These are phyloP conservation scores for Acer yangbiense DNA, from an alignment of 345 rosid genomes.

Conservation along the genomic window DNA sequence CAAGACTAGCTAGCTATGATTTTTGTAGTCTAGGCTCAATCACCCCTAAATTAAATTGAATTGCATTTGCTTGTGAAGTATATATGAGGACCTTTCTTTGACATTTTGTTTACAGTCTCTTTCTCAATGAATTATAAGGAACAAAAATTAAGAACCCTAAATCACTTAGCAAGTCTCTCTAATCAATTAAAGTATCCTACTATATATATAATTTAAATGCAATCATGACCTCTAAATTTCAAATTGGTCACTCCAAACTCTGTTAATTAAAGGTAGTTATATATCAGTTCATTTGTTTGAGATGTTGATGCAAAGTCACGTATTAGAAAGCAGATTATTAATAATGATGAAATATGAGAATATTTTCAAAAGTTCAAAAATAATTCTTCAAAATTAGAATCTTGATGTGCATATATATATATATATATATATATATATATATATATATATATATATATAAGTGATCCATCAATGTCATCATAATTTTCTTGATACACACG, in stretches of 20 bases:
- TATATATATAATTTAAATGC: background rate
- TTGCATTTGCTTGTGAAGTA: background rate
- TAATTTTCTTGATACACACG: background rate
- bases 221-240: background rate
- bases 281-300: background rate
- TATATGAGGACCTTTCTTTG: background rate
- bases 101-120: background rate
- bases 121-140: background rate
- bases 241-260: background rate
- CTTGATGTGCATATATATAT: background rate
- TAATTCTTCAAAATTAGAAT: background rate
- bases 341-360: no score
- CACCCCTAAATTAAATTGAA: background rate
- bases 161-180: background rate
- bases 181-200: background rate
- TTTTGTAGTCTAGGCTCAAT: background rate
- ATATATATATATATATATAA: background rate
- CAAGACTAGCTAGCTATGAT: background rate
- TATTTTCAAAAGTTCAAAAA: background rate
- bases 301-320: background rate
- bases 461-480: background rate
- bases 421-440: no score
- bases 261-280: no score
- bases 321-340: background rate
- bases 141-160: constrained; percentile 5